phyloP scores from a whole-genome alignment of 116 monocot species.

The Zostera marina region DNA sequence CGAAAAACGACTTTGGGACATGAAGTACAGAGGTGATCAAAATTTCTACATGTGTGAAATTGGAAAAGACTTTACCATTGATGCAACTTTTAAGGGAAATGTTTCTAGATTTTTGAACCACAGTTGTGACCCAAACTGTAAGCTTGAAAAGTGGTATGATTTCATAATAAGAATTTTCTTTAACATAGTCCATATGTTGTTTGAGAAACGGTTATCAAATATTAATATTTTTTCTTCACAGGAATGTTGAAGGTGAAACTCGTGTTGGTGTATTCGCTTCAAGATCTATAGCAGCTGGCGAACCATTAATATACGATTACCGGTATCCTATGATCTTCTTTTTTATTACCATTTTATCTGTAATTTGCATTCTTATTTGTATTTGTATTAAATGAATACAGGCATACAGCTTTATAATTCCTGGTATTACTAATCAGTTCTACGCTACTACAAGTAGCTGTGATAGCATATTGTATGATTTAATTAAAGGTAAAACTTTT shows the following conservation, averaged over 20 bases:
- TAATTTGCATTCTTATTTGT: background rate
- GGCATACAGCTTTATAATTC: no score
- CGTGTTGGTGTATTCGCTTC: constrained; percentile 93
- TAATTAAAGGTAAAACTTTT: background rate
- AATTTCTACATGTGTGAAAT: constrained; percentile 99
- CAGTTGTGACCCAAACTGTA: constrained; percentile 93
- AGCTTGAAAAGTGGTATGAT: constrained; percentile 83
- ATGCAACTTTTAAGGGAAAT: constrained; percentile 99
- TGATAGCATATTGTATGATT: background rate
- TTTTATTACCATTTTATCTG: background rate
- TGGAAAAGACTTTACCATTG: constrained; percentile 80
- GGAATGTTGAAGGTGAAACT: constrained; percentile 98
- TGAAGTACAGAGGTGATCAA: constrained; percentile 68
- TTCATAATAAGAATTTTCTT: background rate
- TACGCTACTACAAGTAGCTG: no score
- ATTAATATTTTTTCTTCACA: constrained; percentile 3
- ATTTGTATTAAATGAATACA: background rate
- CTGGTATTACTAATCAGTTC: no score
- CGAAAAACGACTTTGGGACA: constrained; percentile 90
- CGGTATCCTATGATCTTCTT: constrained; percentile 27
- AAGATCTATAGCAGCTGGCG: constrained; percentile 51
- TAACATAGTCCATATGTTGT: background rate
- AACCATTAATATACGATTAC: constrained; percentile 95
- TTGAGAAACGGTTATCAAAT: background rate
- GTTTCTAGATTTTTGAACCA: constrained; percentile 89